Base-by-base conservation (phyloP, 805 yeast species). In the Yarrowia phangngaensis region DNA sequence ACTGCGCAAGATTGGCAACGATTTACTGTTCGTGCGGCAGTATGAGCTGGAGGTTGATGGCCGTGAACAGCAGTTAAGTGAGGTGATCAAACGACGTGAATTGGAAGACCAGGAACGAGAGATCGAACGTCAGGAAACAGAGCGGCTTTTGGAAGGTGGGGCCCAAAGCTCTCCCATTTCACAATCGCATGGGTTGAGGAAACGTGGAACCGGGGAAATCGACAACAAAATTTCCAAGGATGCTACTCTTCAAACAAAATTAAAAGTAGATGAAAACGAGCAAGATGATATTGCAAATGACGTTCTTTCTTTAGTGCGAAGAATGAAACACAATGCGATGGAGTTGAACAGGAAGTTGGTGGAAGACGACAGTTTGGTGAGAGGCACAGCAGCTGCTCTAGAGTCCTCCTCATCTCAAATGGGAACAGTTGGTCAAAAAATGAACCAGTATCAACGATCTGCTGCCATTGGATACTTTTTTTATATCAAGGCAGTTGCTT, bases 251-350 rank as follows among this genome's bases (percentile, higher is more conserved):
- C 54, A 55, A 4, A 55, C 54, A 27, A 60, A 59, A 33, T 53
- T 64, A 26, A 55, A 58, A 11, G 52, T 63, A 9, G 59, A 63
- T 46, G 55, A 57, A 17, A 52, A 53, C 22, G 50, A 56, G 19
- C 83, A 78, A 58, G 72, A 72, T 27, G 73, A 72, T 28, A 62
- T 78, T 12, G 58, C 78, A 23, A 61, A 60, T 20, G 81, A 78
- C 30, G 64, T 78, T 40, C 59, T 72, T 3, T 70, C 66, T 14
- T 68, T 78, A 62, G 78, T 79, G 0, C 56, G 68, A 6, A 62
- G 67, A 6, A 68, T 78, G 54, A 75, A 73, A 53, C 59, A 62
- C 19, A 73, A 77, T 14, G 81, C 82, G 1, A 54, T 67, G 22
- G 56, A 58, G 6, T 68, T 75, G 68, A 54, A 60, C 58, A 51